Evolutionary conservation across 2,329 filamentous ascomycete genomes (phyloP).

Genomic region (Venturia carpophila): DNA sequence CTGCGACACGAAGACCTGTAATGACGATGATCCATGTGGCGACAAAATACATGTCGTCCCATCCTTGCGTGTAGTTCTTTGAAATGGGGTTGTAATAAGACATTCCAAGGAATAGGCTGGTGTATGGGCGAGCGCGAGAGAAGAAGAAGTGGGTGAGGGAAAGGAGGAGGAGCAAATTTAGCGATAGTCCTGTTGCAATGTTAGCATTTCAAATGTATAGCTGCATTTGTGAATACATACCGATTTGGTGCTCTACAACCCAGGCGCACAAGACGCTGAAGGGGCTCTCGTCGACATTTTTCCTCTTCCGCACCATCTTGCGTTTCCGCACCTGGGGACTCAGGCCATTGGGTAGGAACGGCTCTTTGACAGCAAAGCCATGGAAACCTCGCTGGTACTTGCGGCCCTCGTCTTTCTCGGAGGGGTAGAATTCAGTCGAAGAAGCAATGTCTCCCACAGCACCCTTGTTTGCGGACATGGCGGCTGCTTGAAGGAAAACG

Average conservation of each 20-base stretch:
- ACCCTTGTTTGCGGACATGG: slow-evolving; percentile 3
- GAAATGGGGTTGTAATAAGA: slow-evolving; percentile 69
- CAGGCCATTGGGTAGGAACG: slow-evolving; percentile 6
- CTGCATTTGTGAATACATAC: slow-evolving; percentile 42
- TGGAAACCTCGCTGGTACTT: not conserved
- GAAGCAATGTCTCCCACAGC: slow-evolving; percentile 10
- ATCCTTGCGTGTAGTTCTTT: slow-evolving; percentile 66
- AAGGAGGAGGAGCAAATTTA: slow-evolving; percentile 78
- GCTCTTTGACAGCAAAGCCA: slow-evolving; percentile 13
- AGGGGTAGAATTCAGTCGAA: not conserved
- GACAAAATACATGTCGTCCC: slow-evolving; percentile 72
- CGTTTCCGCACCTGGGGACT: slow-evolving; percentile 4
- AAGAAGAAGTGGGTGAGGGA: slow-evolving; percentile 75
- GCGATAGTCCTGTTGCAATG: slow-evolving; percentile 59
- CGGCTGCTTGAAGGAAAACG: not conserved
- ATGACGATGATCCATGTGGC: slow-evolving; percentile 73
- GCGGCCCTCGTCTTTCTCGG: not conserved
- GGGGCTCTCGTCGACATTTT: slow-evolving; percentile 46
- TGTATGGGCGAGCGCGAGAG: slow-evolving; percentile 68
- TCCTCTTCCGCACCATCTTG: slow-evolving; percentile 8
- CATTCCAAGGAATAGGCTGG: slow-evolving; percentile 80
- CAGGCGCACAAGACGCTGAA: slow-evolving; percentile 56
- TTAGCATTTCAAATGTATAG: not conserved
- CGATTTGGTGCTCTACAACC: slow-evolving; percentile 73
- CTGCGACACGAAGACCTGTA: slow-evolving; percentile 73